These are phyloP conservation scores for Triticum dicoccoides DNA, from an alignment of 176 grass and related monocot species.

Conservation along the genomic window DNA sequence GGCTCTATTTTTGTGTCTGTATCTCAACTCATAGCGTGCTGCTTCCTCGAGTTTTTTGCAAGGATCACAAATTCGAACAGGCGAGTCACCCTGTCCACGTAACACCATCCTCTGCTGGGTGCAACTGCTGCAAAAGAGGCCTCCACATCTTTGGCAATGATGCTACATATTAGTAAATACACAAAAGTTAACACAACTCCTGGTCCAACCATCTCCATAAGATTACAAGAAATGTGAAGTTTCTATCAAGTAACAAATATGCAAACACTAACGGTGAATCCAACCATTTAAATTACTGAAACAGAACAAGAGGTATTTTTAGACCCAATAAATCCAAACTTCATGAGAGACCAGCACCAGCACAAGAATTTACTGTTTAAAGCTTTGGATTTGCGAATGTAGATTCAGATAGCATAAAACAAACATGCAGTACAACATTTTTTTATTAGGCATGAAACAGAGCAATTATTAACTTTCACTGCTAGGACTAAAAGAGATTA, in stretches of 20 bases:
- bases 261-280: not conserved
- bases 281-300: conserved; percentile 8
- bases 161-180: conserved; percentile 49
- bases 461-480: not conserved
- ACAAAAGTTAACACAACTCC: conserved; percentile 1
- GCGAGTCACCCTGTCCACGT: conserved; percentile 85
- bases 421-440: too few relatives aligned
- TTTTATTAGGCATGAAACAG: not conserved
- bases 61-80: conserved; percentile 86
- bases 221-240: not conserved
- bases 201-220: not conserved
- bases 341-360: not conserved
- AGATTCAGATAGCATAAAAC: not conserved
- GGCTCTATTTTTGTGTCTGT: conserved; percentile 63
- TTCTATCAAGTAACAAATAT: not conserved
- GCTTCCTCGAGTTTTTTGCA: conserved; percentile 92
- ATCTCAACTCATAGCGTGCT: conserved; percentile 75
- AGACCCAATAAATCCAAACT: not conserved
- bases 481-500: not conserved
- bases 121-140: conserved; percentile 86
- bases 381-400: not conserved
- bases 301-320: not conserved
- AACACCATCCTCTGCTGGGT: conserved; percentile 87
- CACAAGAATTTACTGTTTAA: not conserved
- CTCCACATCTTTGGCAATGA: conserved; percentile 92